These are phyloP conservation scores for Pseudomonodictys pantanalensis DNA, from an alignment of 495 filamentous ascomycete genomes.

Conservation along the genomic window DNA sequence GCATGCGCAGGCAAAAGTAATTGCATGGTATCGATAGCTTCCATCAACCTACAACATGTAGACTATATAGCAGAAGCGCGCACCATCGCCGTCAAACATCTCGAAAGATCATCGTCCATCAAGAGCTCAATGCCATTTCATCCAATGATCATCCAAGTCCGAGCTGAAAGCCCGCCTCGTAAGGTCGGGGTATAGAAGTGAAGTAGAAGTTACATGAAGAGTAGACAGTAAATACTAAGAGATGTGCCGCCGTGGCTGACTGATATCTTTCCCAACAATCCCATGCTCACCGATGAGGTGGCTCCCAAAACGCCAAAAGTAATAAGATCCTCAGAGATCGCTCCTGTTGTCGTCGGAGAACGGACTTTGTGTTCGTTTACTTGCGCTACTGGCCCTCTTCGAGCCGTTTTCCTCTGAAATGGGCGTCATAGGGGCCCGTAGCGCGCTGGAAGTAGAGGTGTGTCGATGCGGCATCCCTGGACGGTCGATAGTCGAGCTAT, in stretches of 20 bases:
- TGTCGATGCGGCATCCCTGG: conserved; percentile 21
- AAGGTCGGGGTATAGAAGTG: background rate
- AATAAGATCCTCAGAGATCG: conserved; percentile 7
- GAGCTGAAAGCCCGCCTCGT: background rate
- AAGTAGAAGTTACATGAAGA: background rate
- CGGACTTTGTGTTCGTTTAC: conserved; percentile 27
- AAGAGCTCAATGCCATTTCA: too few species aligned
- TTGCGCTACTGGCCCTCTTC: conserved; percentile 33
- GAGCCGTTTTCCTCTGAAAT: conserved; percentile 42
- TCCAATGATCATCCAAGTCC: too few species aligned
- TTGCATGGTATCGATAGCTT: too few species aligned
- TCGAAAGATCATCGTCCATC: too few species aligned
- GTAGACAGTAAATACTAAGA: background rate
- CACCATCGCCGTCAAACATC: too few species aligned
- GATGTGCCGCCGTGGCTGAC: background rate
- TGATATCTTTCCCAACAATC: background rate
- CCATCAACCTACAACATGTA: too few species aligned
- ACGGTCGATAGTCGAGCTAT: conserved; percentile 24
- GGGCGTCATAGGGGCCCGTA: conserved; percentile 30
- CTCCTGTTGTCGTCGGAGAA: conserved; percentile 35
- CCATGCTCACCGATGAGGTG: conserved; percentile 16
- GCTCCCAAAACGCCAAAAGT: conserved; percentile 13
- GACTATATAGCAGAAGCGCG: too few species aligned
- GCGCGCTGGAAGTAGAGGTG: conserved; percentile 21
- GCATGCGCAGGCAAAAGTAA: too few species aligned